Base-by-base conservation (phyloP, 768 basidiomycete species). In the Ephemerocybe angulata region DNA sequence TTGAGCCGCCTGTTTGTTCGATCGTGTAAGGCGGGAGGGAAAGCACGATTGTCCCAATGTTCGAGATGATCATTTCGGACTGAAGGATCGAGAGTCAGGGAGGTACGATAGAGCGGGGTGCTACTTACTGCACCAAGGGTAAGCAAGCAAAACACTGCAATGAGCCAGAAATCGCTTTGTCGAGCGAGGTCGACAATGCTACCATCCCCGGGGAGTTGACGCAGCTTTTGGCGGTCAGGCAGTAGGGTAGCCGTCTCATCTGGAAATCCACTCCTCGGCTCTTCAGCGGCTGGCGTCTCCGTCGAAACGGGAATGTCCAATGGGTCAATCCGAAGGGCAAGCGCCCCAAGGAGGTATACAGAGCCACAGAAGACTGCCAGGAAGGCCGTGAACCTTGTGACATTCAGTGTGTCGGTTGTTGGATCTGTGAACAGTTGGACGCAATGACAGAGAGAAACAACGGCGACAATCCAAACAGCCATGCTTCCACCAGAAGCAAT, bases 11-110 rank as follows among this genome's bases (percentile, higher is more conserved):
- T 4, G 50, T 31, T 30, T 53, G 56, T 37, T 56, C 50, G 15
- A 58, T 60, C 19, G 66, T 60, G 11, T 59, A 50, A 15, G 69
- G 63, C 8, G 83, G 81, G 31, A 90, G 77, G 13, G 90, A 84
- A 3, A 86, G 69, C 13, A 86, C 78, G 49, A 92, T 87, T 1
- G 86, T 83, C 33, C 88, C 90, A 44, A 93, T 84, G 62, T 90
- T 93, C 19, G 88, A 86, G 19, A 92, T 84, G 21, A 93, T 76
- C 88, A 90, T 91, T 67, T 91, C 89, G 43, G 79, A 81, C 87
- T 89, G 52, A 5, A 17, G 37, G 41, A 55, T 3, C 11, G 19
- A 19, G 13, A 30, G 53, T 27, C 4, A n/a, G 29, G 31, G 2
- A 28, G 53, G 38, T 48, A 55, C 22, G 41, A 47, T 27, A 38